phyloP scores from a whole-genome alignment of 768 basidiomycete genomes.

The Leccinum ochraceum region DNA sequence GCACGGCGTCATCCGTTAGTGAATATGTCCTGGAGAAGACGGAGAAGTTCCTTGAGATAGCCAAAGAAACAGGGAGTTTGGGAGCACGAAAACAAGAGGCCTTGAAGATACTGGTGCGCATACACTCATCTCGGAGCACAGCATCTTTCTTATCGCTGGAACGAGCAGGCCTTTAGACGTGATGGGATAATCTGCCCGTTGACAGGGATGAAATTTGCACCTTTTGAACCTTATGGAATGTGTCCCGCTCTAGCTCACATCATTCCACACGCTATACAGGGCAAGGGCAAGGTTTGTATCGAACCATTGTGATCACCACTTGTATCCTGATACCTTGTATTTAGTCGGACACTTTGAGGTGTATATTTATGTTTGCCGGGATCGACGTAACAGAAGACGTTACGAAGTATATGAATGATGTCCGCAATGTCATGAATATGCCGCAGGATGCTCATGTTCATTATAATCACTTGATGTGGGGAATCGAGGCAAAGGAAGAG shows the following conservation, averaged over 20 bases:
- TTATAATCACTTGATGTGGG: no score
- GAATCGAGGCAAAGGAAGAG: no score
- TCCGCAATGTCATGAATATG: no score
- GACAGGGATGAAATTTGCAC: background rate
- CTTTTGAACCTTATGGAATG: background rate
- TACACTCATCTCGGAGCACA: no score
- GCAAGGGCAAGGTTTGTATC: background rate
- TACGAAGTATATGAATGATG: no score
- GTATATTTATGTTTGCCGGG: background rate
- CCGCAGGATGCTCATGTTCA: no score
- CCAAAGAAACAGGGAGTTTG: background rate
- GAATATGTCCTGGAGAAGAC: background rate
- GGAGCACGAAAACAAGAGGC: background rate
- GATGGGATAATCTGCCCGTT: constrained; percentile 5
- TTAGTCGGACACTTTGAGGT: background rate
- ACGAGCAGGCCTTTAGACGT: background rate
- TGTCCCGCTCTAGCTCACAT: background rate
- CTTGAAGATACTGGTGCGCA: background rate
- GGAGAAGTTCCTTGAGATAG: constrained; percentile 2
- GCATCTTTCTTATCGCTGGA: background rate
- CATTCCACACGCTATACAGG: background rate
- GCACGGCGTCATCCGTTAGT: background rate
- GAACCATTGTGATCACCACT: background rate
- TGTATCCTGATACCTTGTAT: background rate
- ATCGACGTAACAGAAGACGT: no score